A percentile compares a stretch with the other conserved stretches of the same genome.
These are phyloP conservation scores for Apiotrichum akiyoshidainum DNA, from an alignment of 1,284 basidiomycete species.

Conservation along the genomic window DNA sequence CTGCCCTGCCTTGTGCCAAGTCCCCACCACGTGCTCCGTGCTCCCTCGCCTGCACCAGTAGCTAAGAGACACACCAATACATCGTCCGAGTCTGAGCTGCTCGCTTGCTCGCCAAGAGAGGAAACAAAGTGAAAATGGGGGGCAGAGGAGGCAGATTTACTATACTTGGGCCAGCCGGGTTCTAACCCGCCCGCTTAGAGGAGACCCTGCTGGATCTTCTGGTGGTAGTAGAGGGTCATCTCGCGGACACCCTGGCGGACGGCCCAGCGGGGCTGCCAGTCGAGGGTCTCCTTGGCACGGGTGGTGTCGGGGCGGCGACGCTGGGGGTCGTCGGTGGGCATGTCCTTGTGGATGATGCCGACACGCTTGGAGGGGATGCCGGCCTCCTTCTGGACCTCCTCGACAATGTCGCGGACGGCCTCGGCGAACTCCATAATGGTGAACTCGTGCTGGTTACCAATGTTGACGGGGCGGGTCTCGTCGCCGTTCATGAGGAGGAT, in stretches of 20 bases:
- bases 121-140: background rate
- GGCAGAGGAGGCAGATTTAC: no score
- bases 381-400: constrained; percentile 81
- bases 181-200: background rate
- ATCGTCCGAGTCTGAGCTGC: background rate
- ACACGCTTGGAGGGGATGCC: constrained; percentile 62
- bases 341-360: constrained; percentile 74
- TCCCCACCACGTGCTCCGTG: no score
- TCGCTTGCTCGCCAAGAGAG: no score
- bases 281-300: constrained; percentile 76
- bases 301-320: constrained; percentile 88
- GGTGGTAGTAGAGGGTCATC: constrained; percentile 26
- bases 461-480: constrained; percentile 89
- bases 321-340: constrained; percentile 91
- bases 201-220: constrained; percentile 8
- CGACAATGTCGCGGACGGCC: constrained; percentile 80
- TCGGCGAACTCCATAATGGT: constrained; percentile 86
- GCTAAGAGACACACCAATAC: constrained; percentile 2
- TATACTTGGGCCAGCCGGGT: background rate
- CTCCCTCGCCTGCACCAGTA: background rate
- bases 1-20: no score
- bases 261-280: constrained; percentile 84
- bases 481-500: constrained; percentile 89
- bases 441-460: constrained; percentile 91
- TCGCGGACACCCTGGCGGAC: constrained; percentile 45